Percentiles rank a stretch among this genome's conserved stretches.
These are phyloP conservation scores for Blastomyces emzantsi DNA, from an alignment of 2,329 filamentous ascomycete genomes.

Conservation along the genomic window DNA sequence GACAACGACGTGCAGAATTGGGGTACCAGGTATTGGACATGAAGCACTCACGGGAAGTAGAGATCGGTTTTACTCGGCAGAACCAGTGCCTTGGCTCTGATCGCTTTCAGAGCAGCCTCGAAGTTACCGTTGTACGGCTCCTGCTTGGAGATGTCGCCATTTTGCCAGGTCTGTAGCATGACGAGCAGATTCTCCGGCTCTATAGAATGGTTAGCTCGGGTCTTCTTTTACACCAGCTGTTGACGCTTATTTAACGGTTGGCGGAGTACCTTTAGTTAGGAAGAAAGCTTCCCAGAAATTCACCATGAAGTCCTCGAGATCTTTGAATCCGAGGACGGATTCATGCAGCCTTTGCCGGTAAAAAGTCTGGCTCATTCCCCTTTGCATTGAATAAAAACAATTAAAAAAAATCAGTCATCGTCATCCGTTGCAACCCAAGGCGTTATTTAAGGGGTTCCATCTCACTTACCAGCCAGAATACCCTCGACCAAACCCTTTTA, in stretches of 20 bases:
- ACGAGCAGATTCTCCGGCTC: constrained; percentile 66
- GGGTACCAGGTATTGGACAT: not conserved
- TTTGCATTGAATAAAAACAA: constrained; percentile 15
- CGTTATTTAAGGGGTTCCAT: not conserved
- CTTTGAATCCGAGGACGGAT: constrained; percentile 53
- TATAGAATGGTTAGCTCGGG: constrained; percentile 16
- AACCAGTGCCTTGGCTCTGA: constrained; percentile 64
- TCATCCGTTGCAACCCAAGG: not conserved
- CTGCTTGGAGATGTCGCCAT: constrained; percentile 60
- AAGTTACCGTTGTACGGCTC: constrained; percentile 60
- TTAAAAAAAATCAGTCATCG: not conserved
- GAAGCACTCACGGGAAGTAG: constrained; percentile 58
- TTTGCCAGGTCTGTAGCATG: constrained; percentile 74
- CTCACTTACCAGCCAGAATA: constrained; percentile 59
- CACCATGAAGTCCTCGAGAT: constrained; percentile 64
- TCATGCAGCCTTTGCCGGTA: constrained; percentile 65
- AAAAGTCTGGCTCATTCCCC: constrained; percentile 72
- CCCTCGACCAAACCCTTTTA: constrained; percentile 64
- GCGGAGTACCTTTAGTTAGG: constrained; percentile 48
- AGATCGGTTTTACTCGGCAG: constrained; percentile 65
- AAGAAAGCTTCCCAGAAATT: constrained; percentile 72
- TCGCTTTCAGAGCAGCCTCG: constrained; percentile 54
- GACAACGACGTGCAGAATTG: not conserved
- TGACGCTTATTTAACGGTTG: not conserved
- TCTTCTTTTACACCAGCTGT: not conserved